These are phyloP conservation scores for Albophoma yamanashiensis DNA, from an alignment of 2,329 filamentous ascomycete species.

Conservation along the genomic window DNA sequence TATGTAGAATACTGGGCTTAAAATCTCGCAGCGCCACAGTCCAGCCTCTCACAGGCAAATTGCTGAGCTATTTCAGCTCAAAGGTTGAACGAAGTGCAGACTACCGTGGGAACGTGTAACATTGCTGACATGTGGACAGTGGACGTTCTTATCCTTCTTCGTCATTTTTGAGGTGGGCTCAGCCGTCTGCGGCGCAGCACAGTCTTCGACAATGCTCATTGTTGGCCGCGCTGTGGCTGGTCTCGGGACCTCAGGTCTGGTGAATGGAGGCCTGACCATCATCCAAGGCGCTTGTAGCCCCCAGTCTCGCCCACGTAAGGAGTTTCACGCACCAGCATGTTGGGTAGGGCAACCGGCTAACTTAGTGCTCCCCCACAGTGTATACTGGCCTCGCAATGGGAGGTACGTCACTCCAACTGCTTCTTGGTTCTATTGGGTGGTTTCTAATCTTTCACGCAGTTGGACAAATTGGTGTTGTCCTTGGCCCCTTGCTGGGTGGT, in stretches of 20 bases:
- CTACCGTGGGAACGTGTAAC: background rate
- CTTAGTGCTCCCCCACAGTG: background rate
- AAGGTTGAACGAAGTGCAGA: background rate
- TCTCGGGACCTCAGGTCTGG: background rate
- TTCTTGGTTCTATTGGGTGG: too few species aligned
- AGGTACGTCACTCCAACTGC: background rate
- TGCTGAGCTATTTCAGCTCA: background rate
- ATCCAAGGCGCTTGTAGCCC: background rate
- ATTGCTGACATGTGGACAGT: background rate
- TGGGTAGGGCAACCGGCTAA: background rate
- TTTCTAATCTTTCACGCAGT: background rate
- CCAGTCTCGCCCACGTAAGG: background rate
- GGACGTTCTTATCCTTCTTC: background rate
- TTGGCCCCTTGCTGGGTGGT: background rate
- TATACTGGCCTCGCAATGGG: background rate
- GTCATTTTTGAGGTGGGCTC: background rate
- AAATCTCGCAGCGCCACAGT: background rate
- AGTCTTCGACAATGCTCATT: background rate
- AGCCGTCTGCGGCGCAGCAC: background rate
- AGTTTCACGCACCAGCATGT: background rate
- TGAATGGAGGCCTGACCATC: background rate
- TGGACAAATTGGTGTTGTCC: background rate
- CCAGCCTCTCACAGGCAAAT: background rate
- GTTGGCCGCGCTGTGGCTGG: background rate
- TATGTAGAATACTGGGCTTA: too few species aligned